These are phyloP conservation scores for Stagonosporopsis vannaccii DNA, from an alignment of 2,329 filamentous ascomycete genomes.

Conservation along the genomic window DNA sequence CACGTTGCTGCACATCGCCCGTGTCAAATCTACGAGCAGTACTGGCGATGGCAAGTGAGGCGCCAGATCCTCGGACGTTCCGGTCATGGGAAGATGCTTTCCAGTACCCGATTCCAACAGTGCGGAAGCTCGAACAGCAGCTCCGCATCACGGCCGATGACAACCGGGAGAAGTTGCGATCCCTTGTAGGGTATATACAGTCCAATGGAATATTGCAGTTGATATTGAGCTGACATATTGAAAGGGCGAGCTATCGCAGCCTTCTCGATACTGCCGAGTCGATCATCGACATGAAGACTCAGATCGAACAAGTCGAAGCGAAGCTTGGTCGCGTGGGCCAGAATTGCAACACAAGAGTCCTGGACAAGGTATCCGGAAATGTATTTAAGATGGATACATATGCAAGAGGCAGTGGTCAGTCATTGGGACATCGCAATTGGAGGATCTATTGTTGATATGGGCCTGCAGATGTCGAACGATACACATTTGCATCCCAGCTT, in stretches of 20 bases:
- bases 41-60: conserved; percentile 59
- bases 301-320: conserved; percentile 77
- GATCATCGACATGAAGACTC: conserved; percentile 86
- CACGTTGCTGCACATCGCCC: conserved; percentile 10
- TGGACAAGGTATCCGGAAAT: conserved; percentile 70
- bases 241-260: conserved; percentile 77
- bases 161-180: conserved; percentile 71
- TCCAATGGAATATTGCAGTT: background rate
- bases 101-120: conserved; percentile 68
- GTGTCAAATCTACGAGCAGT: background rate
- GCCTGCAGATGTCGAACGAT: conserved; percentile 51
- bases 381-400: conserved; percentile 60
- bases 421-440: conserved; percentile 12
- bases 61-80: conserved; percentile 64
- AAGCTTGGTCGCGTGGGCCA: conserved; percentile 76
- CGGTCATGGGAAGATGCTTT: conserved; percentile 73
- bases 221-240: conserved; percentile 7
- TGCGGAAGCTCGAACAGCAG: conserved; percentile 69
- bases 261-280: conserved; percentile 90
- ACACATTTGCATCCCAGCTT: conserved; percentile 63
- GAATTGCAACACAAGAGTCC: conserved; percentile 74
- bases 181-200: conserved; percentile 66
- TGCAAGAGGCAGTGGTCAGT: conserved; percentile 52
- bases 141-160: conserved; percentile 67
- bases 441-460: conserved; percentile 22